Evolutionary conservation across 2,329 filamentous ascomycete species (phyloP), one percentile per base, ranked within the genome.

Genomic region (Setomelanomma holmii): DNA sequence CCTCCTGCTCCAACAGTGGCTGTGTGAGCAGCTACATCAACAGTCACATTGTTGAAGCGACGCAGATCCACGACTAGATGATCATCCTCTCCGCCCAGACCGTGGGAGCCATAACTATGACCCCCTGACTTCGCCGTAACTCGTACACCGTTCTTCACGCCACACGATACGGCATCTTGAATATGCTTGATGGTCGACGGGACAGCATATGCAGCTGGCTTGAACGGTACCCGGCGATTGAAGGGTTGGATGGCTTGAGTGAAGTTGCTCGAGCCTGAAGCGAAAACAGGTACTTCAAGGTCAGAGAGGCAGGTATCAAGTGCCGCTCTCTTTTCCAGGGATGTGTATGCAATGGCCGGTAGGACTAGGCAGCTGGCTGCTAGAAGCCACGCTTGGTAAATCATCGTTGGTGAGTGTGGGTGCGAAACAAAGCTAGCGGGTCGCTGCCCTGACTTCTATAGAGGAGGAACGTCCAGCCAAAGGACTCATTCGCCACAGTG

Each of bases 71-170:
- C 68, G 1, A 80, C 72, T 42, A 82, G 54, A 51, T 78, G 75
- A 1, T 77, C 79, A 54, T 81, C 68, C 59, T 79, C 73, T 6
- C 79, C 79, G 17, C 78, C 78, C 1, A 81, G 71, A 0, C 78
- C 78, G 44, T 79, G 76, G 0, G 78, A 76, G 1, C 68, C 85
- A 56, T 85, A 88, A 0, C 83, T 86, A 58, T 88, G 85, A 0
- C 86, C 86, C 11, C 85, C 85, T 2, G 83, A 86, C 53, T 79
- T 82, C 14, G 85, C 80, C 61, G 86, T 84, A 0, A 87, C 82
- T 47, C 79, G 78, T 21, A 82, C 68, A 4, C 72, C 73, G 50
- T 77, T 76, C 11, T 76, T 57, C 0, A 69, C 76, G 1, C 84
- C 85, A 60, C 85, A 88, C 45, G 80, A 79, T 33, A 88, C 77